Evolutionary conservation across 2,329 filamentous ascomycete species (phyloP).

Genomic region (Aspergillus unguis): DNA sequence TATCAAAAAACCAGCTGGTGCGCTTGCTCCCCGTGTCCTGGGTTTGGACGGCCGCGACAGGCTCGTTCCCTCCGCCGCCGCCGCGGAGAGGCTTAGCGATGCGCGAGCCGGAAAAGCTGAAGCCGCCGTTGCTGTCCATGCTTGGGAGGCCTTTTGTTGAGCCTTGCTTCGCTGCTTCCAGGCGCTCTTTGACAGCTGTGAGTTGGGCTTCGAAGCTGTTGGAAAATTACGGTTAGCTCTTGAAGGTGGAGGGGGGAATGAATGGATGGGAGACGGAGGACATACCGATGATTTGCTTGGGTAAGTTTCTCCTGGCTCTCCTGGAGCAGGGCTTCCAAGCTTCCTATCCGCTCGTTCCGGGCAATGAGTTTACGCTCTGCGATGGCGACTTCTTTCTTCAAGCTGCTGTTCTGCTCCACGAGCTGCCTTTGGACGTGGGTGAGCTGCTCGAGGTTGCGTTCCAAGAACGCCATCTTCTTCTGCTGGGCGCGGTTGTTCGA

Average conservation of each 20-base stretch:
- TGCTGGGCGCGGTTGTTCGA: conserved; percentile 98
- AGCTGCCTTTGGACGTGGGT: conserved; percentile 96
- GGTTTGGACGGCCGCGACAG: conserved; percentile 56
- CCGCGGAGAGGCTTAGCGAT: conserved; percentile 65
- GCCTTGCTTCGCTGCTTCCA: conserved; percentile 90
- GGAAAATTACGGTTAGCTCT: not conserved
- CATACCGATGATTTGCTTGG: conserved; percentile 93
- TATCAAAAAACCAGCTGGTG: conserved; percentile 54
- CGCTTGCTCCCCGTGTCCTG: conserved; percentile 68
- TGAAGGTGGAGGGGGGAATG: not conserved
- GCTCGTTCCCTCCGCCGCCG: conserved; percentile 34
- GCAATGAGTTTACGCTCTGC: conserved; percentile 96
- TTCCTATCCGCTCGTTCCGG: conserved; percentile 93
- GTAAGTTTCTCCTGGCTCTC: conserved; percentile 99
- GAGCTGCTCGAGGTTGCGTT: conserved; percentile 95
- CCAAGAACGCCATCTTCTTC: conserved; percentile 99
- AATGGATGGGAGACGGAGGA: conserved; percentile 21
- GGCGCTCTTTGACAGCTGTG: conserved; percentile 92
- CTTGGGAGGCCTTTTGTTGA: conserved; percentile 79
- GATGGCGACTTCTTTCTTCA: conserved; percentile 99
- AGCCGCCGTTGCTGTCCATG: conserved; percentile 62
- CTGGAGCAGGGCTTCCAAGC: conserved; percentile 84
- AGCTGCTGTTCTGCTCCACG: conserved; percentile 91
- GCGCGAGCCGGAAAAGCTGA: conserved; percentile 64
- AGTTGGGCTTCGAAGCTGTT: conserved; percentile 93